phyloP scores from a whole-genome alignment of 2,329 filamentous ascomycete genomes.

The Verticillium tricorpus region DNA sequence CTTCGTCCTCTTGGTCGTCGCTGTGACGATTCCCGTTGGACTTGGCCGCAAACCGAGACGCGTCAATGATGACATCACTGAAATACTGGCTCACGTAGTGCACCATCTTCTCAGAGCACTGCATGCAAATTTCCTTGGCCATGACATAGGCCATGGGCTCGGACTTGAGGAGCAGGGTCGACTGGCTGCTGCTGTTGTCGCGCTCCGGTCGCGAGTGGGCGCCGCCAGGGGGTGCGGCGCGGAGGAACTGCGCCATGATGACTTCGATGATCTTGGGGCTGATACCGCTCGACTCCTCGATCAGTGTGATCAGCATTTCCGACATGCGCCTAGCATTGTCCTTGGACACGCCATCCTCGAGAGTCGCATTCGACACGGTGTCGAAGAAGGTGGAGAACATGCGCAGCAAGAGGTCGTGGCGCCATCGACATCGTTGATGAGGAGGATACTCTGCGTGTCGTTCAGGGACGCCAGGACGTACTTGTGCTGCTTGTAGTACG shows the following conservation, averaged over 20 bases:
- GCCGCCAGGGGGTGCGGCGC: constrained; percentile 69
- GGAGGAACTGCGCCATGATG: constrained; percentile 91
- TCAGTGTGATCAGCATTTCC: constrained; percentile 74
- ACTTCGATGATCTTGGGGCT: constrained; percentile 82
- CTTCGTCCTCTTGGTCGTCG: constrained; percentile 61
- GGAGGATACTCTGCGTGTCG: constrained; percentile 89
- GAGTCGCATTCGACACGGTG: constrained; percentile 71
- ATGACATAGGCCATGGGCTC: constrained; percentile 93
- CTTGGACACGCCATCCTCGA: constrained; percentile 80
- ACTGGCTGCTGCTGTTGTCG: constrained; percentile 66
- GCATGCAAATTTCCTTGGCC: constrained; percentile 90
- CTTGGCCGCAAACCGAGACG: constrained; percentile 56
- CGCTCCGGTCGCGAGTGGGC: constrained; percentile 44
- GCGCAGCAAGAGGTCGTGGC: constrained; percentile 70
- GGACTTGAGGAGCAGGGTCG: constrained; percentile 78
- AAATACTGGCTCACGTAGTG: constrained; percentile 95
- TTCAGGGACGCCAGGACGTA: constrained; percentile 85
- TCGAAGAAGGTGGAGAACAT: constrained; percentile 92
- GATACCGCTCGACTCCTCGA: constrained; percentile 78
- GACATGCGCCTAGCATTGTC: constrained; percentile 93
- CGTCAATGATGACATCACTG: constrained; percentile 91
- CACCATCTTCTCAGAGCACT: constrained; percentile 88
- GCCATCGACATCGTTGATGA: constrained; percentile 82
- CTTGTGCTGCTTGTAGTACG: constrained; percentile 90
- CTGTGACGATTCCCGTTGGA: constrained; percentile 53